Evolutionary conservation across 805 yeast species (phyloP).

Genomic region (Brettanomyces naardenensis): DNA sequence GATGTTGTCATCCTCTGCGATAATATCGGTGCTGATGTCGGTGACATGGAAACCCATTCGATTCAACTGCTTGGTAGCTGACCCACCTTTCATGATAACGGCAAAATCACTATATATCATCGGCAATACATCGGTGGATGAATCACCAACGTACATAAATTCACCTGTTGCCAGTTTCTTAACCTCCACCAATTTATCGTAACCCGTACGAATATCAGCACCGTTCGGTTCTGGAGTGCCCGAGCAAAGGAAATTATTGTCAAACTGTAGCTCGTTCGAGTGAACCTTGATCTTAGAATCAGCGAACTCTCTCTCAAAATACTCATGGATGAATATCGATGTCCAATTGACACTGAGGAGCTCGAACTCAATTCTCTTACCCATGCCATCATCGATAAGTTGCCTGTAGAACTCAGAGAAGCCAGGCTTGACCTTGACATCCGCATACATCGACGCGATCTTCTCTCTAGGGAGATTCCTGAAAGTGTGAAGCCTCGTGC

Average conservation of each 20-base stretch:
- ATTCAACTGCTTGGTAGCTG: slow-evolving; percentile 21
- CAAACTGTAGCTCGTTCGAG: slow-evolving; percentile 45
- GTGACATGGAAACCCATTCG: slow-evolving; percentile 18
- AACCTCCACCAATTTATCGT: slow-evolving; percentile 34
- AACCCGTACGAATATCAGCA: slow-evolving; percentile 39
- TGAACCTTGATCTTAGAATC: slow-evolving; percentile 20
- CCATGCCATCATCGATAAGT: neutral
- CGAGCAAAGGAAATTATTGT: slow-evolving; percentile 15
- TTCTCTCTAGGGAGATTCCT: slow-evolving; percentile 28
- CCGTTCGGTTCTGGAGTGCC: slow-evolving; percentile 13
- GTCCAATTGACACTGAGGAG: slow-evolving; percentile 63
- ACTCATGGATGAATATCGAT: slow-evolving; percentile 33
- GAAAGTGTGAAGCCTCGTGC: slow-evolving; percentile 32
- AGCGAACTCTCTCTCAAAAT: slow-evolving; percentile 8
- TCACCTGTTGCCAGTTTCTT: slow-evolving; percentile 15
- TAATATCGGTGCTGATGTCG: slow-evolving; percentile 10
- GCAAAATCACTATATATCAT: slow-evolving; percentile 41
- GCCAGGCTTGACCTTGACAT: slow-evolving; percentile 33
- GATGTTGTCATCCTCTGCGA: neutral
- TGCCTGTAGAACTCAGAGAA: slow-evolving; percentile 26
- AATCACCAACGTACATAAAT: slow-evolving; percentile 51
- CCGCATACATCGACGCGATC: slow-evolving; percentile 27
- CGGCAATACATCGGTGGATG: slow-evolving; percentile 49
- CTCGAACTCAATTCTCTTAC: slow-evolving; percentile 7
- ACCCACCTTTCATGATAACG: slow-evolving; percentile 34